Conservation (phyloP, 768 basidiomycete genomes). For the Lactarius sanguifluus region DNA sequence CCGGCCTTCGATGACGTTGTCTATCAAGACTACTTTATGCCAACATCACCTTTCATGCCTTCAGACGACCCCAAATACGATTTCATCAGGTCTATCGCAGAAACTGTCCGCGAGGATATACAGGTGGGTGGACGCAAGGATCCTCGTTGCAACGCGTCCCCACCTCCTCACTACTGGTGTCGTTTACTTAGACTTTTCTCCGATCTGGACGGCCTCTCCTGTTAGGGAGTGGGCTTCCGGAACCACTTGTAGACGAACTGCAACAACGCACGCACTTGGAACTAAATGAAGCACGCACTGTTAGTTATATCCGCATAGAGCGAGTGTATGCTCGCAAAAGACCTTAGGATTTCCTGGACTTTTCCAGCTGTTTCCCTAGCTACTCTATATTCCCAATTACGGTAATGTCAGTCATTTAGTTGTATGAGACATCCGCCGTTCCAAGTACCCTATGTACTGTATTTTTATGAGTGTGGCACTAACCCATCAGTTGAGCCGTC, state of each 20-base stretch:
- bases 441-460: not conserved
- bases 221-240: slow-evolving; percentile 58
- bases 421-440: slow-evolving; percentile 16
- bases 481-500: too few relatives aligned
- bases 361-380: not conserved
- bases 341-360: slow-evolving; percentile 14
- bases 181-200: slow-evolving; percentile 55
- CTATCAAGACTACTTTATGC: slow-evolving; percentile 61
- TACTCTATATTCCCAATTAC: slow-evolving; percentile 7
- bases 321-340: slow-evolving; percentile 61
- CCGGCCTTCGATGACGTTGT: slow-evolving; percentile 59
- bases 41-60: slow-evolving; percentile 51
- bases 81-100: slow-evolving; percentile 16
- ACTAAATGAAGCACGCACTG: slow-evolving; percentile 45
- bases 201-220: slow-evolving; percentile 66
- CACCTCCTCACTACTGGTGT: slow-evolving; percentile 7
- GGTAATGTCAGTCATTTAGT: not conserved
- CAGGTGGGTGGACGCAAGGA: slow-evolving; percentile 39
- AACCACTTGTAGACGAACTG: slow-evolving; percentile 52
- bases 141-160: not conserved
- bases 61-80: slow-evolving; percentile 35
- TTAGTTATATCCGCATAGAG: slow-evolving; percentile 56
- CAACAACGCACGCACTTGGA: slow-evolving; percentile 53
- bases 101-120: slow-evolving; percentile 58
- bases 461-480: too few relatives aligned